Evolutionary conservation across 2,329 filamentous ascomycete genomes (phyloP).

Genomic region (Venturia aucupariae): DNA sequence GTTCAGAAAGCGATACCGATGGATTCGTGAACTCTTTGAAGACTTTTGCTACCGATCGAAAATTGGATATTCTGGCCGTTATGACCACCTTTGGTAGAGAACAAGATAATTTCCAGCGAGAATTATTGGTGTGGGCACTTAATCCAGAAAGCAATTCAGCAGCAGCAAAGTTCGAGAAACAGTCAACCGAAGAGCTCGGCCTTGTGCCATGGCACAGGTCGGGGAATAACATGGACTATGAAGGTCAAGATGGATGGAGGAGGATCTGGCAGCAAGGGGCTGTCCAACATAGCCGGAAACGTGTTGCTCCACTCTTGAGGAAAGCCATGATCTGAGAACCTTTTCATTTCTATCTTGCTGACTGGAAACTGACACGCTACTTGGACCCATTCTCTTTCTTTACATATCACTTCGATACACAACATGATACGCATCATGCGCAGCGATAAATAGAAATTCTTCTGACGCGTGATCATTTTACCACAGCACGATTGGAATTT

Average conservation of each 20-base stretch:
- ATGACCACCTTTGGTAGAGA: conserved; percentile 57
- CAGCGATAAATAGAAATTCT: neutral
- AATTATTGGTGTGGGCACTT: conserved; percentile 59
- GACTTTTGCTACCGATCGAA: conserved; percentile 46
- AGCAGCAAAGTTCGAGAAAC: conserved; percentile 45
- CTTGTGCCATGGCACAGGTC: conserved; percentile 46
- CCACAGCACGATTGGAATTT: neutral
- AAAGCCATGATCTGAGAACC: conserved; percentile 25
- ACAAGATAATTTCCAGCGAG: conserved; percentile 49
- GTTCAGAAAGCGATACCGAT: conserved; percentile 18
- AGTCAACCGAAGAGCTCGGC: conserved; percentile 41
- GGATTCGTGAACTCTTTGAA: conserved; percentile 42
- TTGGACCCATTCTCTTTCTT: neutral
- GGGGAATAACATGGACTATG: conserved; percentile 33
- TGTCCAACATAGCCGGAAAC: conserved; percentile 51
- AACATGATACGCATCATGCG: neutral
- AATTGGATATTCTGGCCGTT: conserved; percentile 54
- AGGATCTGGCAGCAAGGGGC: conserved; percentile 58
- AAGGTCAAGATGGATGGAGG: conserved; percentile 34
- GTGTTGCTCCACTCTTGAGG: conserved; percentile 51
- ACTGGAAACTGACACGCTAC: neutral
- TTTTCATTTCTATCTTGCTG: neutral
- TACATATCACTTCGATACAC: neutral
- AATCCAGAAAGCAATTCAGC: conserved; percentile 41
- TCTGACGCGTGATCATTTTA: neutral